These are phyloP conservation scores for Silene uniflora DNA, from an alignment of 148 eudicot species.

Conservation along the genomic window DNA sequence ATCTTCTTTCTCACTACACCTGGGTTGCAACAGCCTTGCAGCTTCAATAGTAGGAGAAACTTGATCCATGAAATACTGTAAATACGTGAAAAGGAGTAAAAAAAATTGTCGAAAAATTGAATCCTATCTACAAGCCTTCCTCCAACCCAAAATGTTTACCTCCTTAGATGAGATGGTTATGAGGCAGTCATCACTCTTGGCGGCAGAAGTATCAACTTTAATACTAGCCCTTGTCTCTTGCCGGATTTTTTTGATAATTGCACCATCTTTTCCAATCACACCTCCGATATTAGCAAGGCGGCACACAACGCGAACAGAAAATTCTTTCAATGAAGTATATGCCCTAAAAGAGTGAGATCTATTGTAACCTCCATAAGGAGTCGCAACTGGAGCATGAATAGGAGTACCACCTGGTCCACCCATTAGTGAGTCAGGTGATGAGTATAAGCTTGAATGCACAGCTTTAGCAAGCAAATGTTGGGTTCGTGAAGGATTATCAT, in stretches of 20 bases:
- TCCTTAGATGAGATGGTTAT: slow-evolving; percentile 75
- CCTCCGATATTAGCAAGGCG: slow-evolving; percentile 81
- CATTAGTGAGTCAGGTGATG: slow-evolving; percentile 62
- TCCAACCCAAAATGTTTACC: slow-evolving; percentile 35
- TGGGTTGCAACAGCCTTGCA: slow-evolving; percentile 84
- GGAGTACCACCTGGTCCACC: slow-evolving; percentile 62
- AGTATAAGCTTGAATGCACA: slow-evolving; percentile 48
- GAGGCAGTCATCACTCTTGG: slow-evolving; percentile 82
- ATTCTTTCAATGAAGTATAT: slow-evolving; percentile 68
- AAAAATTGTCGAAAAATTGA: neutral
- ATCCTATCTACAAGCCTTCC: neutral
- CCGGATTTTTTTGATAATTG: slow-evolving; percentile 84
- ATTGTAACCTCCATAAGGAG: slow-evolving; percentile 81
- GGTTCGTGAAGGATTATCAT: slow-evolving; percentile 89
- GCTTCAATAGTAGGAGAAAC: slow-evolving; percentile 89
- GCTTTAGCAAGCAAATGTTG: slow-evolving; percentile 79
- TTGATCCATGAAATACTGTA: slow-evolving; percentile 76
- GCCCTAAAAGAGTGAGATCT: slow-evolving; percentile 59
- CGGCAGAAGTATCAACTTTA: slow-evolving; percentile 85
- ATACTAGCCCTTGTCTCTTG: slow-evolving; percentile 83
- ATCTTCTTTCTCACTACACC: slow-evolving; percentile 98
- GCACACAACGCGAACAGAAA: slow-evolving; percentile 78
- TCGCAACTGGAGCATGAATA: slow-evolving; percentile 59
- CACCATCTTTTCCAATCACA: slow-evolving; percentile 97
- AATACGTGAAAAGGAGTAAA: neutral